Conservation (phyloP, 768 basidiomycete species). For the Suillus clintonianus region DNA sequence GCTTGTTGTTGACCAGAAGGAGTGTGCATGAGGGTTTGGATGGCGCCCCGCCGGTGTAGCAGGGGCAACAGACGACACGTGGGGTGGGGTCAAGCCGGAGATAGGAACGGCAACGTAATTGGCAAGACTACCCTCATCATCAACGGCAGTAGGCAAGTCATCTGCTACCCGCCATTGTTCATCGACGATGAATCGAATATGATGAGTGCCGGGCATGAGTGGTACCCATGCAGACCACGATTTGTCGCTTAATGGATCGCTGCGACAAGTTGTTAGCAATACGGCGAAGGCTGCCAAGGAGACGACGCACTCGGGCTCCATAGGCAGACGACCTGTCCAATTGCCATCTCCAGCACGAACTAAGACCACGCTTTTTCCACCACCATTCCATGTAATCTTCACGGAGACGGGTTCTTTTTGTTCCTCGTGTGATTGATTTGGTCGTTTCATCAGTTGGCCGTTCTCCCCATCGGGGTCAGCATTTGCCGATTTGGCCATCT, state of each 20-base stretch:
- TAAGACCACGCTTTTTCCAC: conserved; percentile 63
- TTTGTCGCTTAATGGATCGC: conserved; percentile 34
- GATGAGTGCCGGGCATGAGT: conserved; percentile 88
- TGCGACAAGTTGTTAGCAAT: conserved; percentile 20
- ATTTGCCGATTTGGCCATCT: conserved; percentile 16
- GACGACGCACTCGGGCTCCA: conserved; percentile 62
- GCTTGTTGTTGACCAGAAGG: conserved; percentile 46
- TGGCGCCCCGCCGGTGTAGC: conserved; percentile 30
- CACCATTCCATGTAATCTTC: conserved; percentile 67
- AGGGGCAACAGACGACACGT: conserved; percentile 36
- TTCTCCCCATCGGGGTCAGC: conserved; percentile 16
- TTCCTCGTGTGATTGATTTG: conserved; percentile 22
- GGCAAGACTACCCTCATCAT: conserved; percentile 91
- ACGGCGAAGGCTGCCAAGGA: conserved; percentile 7
- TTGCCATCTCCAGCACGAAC: conserved; percentile 74
- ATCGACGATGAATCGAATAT: conserved; percentile 94
- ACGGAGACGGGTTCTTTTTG: conserved; percentile 38
- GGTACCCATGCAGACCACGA: conserved; percentile 43
- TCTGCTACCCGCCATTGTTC: conserved; percentile 80
- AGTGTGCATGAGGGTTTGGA: conserved; percentile 32
- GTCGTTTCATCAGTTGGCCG: conserved; percentile 21
- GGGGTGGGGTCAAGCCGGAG: conserved; percentile 34
- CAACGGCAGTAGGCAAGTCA: conserved; percentile 84
- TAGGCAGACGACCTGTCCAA: conserved; percentile 68
- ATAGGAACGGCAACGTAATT: conserved; percentile 77